Evolutionary conservation across 345 rosid genomes (phyloP), one percentile per base, ranked within the genome.

Genomic region (Gynandropsis gynandra): DNA sequence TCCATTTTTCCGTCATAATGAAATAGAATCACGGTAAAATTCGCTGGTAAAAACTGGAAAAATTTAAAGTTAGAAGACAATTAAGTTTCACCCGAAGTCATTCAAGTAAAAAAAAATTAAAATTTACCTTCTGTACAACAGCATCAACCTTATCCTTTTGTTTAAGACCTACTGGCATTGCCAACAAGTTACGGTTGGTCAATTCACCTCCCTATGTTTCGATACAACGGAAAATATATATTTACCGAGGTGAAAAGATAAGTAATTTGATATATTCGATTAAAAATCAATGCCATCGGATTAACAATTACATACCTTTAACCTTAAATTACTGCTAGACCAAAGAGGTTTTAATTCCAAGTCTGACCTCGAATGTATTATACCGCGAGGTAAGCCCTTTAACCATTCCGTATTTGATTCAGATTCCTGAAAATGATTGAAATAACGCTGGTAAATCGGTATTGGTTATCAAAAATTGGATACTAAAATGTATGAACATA

Each of bases 341-440:
- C 99, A 93, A 36, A 93, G 77, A 51, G 99, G 95, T 80, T 74
- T 85, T 40, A 81, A 63, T 76, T 88, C 95, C 69, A 93, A 79
- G 75, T 93, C 95, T 43, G 97, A 85, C 56, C 63, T 73, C 55
- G 87, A 56, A 18, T 62, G 86, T 52, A 78, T 52, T 16, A 93
- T 83, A 48, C 95, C 97, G 51, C 21, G 75, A 1, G 99, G 99
- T 54, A 93, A 76, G 52, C 71, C 62, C 37, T 62, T 64, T 50
- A 92, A 66, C 65, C 66, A 52, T 47, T 71, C 74, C 27, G 68
- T 65, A 58, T 67, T 66, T 27, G 73, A 52, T 44, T 54, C 75
- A 54, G 74, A 62, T 57, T 71, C 89, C 96, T 92, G 58, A 41
- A 48, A 53, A 68, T 42, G 58, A 58, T 27, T 33, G 15, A n/a